These are phyloP conservation scores for Penicillium silybi DNA, from an alignment of 495 filamentous ascomycete species.

Conservation along the genomic window DNA sequence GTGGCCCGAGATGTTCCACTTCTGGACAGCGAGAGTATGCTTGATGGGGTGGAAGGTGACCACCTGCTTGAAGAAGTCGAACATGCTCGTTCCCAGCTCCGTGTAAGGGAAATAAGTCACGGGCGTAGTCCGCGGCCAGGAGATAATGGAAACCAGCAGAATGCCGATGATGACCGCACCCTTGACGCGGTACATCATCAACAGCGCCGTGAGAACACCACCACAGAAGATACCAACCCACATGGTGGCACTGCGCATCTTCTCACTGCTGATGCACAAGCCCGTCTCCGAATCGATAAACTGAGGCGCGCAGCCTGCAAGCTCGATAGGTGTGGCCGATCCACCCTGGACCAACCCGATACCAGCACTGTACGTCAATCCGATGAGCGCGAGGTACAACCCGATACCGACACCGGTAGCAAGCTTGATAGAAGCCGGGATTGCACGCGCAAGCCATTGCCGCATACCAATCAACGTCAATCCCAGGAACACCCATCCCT, in stretches of 20 bases:
- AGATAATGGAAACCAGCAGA: conserved; percentile 76
- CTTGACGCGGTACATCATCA: conserved; percentile 82
- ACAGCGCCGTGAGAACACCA: conserved; percentile 66
- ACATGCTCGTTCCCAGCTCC: conserved; percentile 55
- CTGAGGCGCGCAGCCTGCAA: conserved; percentile 60
- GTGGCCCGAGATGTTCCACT: conserved; percentile 61
- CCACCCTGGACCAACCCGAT: conserved; percentile 68
- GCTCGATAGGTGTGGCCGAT: conserved; percentile 54
- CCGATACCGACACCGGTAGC: conserved; percentile 81
- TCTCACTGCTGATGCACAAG: conserved; percentile 48
- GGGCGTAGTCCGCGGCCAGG: conserved; percentile 68
- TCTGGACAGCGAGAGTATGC: conserved; percentile 58
- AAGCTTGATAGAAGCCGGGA: conserved; percentile 75
- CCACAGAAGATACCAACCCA: conserved; percentile 85
- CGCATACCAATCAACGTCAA: conserved; percentile 71
- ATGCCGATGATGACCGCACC: conserved; percentile 79
- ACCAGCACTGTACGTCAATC: conserved; percentile 72
- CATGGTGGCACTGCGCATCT: conserved; percentile 74
- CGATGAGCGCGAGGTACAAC: conserved; percentile 75
- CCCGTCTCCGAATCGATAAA: conserved; percentile 33
- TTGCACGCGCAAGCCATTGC: conserved; percentile 76
- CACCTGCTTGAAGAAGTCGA: conserved; percentile 82
- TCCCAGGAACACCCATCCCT: conserved; percentile 68
- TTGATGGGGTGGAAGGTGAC: conserved; percentile 74
- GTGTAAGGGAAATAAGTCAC: conserved; percentile 79